Evolutionary conservation across 768 basidiomycete species (phyloP).

Genomic region (Lactifluus hygrophoroides): DNA sequence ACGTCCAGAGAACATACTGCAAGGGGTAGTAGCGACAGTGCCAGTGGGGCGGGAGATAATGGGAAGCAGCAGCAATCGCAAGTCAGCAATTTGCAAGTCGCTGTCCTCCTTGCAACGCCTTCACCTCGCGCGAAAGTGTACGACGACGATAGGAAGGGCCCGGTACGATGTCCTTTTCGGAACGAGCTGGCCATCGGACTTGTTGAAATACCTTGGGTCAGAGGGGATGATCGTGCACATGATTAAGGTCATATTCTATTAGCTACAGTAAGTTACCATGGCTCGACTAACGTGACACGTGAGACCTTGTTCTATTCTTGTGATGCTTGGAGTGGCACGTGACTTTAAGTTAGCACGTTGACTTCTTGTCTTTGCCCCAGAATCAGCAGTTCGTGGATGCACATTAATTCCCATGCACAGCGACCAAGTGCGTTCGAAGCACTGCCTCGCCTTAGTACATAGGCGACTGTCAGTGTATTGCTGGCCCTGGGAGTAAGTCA

Average conservation of each 20-base stretch:
- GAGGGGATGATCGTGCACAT: not conserved
- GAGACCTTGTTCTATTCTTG: not conserved
- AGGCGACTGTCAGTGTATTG: too few species aligned
- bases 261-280: too few species aligned
- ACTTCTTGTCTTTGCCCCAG: too few species aligned
- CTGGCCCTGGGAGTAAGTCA: too few species aligned
- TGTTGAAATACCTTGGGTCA: constrained; percentile 7
- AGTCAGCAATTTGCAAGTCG: constrained; percentile 1
- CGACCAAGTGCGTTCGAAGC: too few species aligned
- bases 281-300: not conserved
- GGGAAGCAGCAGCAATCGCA: not conserved
- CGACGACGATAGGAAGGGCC: not conserved
- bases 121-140: not conserved
- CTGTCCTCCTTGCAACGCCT: constrained; percentile 20
- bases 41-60: not conserved
- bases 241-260: not conserved
- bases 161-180: not conserved
- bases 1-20: not conserved
- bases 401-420: too few species aligned
- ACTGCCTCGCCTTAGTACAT: too few species aligned
- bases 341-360: too few species aligned
- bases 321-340: too few species aligned
- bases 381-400: too few species aligned
- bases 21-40: too few species aligned
- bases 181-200: constrained; percentile 12